phyloP scores from a whole-genome alignment of 2,329 filamentous ascomycete species.

The Alternaria sp. region DNA sequence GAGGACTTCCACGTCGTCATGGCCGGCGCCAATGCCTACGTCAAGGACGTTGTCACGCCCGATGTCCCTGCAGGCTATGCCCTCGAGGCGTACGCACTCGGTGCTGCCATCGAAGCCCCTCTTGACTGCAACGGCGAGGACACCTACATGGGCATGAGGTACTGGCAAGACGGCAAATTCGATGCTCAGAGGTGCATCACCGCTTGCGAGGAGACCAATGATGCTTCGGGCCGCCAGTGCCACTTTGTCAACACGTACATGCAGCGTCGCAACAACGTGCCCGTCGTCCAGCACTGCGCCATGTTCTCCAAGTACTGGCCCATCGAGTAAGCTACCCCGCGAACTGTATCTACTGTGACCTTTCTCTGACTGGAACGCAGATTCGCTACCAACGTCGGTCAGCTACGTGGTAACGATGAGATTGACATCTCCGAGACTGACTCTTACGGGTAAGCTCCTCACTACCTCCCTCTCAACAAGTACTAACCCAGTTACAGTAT shows the following conservation, averaged over 20 bases:
- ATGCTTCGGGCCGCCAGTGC: slow-evolving; percentile 26
- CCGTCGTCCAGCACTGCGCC: slow-evolving; percentile 35
- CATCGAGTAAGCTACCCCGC: background rate
- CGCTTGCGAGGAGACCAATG: slow-evolving; percentile 22
- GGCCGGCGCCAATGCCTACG: slow-evolving; percentile 29
- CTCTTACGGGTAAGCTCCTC: slow-evolving; percentile 1
- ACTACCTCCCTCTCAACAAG: background rate
- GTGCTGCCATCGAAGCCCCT: slow-evolving; percentile 39
- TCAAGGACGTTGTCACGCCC: slow-evolving; percentile 5
- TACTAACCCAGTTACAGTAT: background rate
- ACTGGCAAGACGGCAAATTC: slow-evolving; percentile 35
- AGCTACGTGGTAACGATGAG: background rate
- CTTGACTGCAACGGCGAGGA: slow-evolving; percentile 35
- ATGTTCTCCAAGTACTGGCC: slow-evolving; percentile 16
- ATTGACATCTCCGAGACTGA: slow-evolving; percentile 3
- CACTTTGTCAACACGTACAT: slow-evolving; percentile 45
- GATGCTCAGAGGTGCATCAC: slow-evolving; percentile 40
- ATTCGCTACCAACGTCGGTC: slow-evolving; percentile 13
- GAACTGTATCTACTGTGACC: background rate
- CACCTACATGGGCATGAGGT: slow-evolving; percentile 29
- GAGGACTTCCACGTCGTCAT: slow-evolving; percentile 25
- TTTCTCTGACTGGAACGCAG: background rate
- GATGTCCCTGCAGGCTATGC: background rate
- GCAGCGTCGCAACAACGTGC: slow-evolving; percentile 29
- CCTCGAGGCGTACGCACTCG: slow-evolving; percentile 17